Conservation (phyloP, 768 basidiomycete genomes). For the Pleurotus pulmonarius region DNA sequence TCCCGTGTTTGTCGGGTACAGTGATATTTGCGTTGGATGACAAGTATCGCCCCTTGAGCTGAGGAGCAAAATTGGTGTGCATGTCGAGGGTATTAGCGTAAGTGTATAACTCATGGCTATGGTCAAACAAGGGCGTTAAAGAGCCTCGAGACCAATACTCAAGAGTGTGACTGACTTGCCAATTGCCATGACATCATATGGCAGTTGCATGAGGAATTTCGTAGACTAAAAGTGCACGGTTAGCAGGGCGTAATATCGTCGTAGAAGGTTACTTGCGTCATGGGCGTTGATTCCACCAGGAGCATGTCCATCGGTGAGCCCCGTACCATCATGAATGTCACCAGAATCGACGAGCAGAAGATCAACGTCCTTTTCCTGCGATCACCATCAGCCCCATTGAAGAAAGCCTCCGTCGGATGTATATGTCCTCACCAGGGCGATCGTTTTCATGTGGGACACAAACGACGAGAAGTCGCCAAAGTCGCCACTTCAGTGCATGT, state of each 20-base stretch:
- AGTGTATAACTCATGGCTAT: conserved; percentile 75
- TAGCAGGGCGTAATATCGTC: neutral
- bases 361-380: conserved; percentile 68
- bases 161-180: conserved; percentile 57
- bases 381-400: neutral
- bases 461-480: conserved; percentile 20
- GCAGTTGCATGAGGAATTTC: conserved; percentile 64
- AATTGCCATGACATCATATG: conserved; percentile 80
- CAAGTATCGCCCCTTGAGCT: conserved; percentile 69
- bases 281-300: conserved; percentile 67
- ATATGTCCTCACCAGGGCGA: neutral
- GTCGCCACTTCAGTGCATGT: neutral
- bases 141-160: neutral
- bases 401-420: neutral
- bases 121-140: too few species aligned
- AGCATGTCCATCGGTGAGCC: conserved; percentile 72
- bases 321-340: conserved; percentile 75
- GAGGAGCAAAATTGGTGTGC: conserved; percentile 61
- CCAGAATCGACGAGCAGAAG: conserved; percentile 79
- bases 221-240: conserved; percentile 44
- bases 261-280: conserved; percentile 39
- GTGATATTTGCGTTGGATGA: conserved; percentile 88
- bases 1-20: conserved; percentile 35
- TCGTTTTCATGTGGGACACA: conserved; percentile 12
- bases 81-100: conserved; percentile 66